A percentile compares a stretch with the other conserved stretches of the same genome.
Conservation (phyloP, 257 asterid species). For the Gentiana macrophylla region DNA sequence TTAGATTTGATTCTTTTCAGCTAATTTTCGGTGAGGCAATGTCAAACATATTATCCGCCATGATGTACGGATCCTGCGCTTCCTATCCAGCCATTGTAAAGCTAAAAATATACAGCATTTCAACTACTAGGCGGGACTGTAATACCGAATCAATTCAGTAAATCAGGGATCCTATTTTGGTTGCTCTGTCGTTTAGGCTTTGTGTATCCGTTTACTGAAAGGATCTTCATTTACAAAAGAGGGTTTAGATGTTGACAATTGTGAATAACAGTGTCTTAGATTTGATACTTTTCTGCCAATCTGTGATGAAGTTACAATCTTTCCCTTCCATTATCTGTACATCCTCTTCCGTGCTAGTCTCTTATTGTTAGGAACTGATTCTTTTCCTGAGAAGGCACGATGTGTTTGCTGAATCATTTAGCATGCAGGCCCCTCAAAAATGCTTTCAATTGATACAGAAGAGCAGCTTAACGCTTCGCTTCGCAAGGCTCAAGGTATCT, state of each 20-base stretch:
- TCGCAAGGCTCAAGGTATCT: conserved; percentile 62
- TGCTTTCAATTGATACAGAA: conserved; percentile 67
- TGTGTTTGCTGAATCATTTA: conserved; percentile 1
- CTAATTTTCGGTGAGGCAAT: too few relatives aligned
- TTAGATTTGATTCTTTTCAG: too few relatives aligned
- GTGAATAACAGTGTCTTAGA: neutral
- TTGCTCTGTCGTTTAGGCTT: too few relatives aligned
- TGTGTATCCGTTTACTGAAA: neutral
- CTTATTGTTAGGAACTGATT: neutral
- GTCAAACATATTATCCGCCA: too few relatives aligned
- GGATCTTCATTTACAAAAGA: neutral
- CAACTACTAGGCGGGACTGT: too few relatives aligned
- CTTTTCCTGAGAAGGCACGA: neutral
- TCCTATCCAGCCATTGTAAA: too few relatives aligned
- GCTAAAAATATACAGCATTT: too few relatives aligned
- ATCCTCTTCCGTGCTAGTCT: too few relatives aligned
- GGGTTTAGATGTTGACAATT: neutral
- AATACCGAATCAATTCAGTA: too few relatives aligned
- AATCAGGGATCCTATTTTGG: too few relatives aligned
- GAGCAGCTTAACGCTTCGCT: conserved; percentile 67
- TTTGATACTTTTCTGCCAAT: neutral
- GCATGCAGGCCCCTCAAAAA: conserved; percentile 54
- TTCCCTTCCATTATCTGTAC: too few relatives aligned
- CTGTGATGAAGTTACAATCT: neutral
- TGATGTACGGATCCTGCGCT: too few relatives aligned